These are phyloP conservation scores for Citrullus amarus DNA, from an alignment of 306 rosid species.

Conservation along the genomic window DNA sequence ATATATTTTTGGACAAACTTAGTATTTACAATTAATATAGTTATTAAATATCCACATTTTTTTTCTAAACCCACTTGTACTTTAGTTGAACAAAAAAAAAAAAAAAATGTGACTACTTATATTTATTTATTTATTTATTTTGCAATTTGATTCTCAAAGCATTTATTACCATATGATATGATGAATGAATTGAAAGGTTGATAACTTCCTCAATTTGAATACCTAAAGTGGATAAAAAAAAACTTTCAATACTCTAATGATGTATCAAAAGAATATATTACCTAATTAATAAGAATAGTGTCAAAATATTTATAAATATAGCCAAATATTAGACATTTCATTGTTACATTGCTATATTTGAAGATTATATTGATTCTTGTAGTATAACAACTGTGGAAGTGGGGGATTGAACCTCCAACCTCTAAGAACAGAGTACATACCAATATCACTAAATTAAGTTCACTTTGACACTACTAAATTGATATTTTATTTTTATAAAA, in stretches of 20 bases:
- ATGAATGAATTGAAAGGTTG: background rate
- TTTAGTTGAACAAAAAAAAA: background rate
- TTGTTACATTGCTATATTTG: too few species aligned
- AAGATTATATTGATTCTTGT: too few species aligned
- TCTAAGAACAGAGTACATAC: too few species aligned
- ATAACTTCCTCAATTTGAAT: background rate
- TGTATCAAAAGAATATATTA: background rate
- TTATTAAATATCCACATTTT: background rate
- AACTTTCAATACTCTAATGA: background rate
- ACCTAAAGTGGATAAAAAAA: background rate
- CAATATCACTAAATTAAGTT: too few species aligned
- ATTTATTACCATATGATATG: background rate
- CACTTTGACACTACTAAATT: too few species aligned
- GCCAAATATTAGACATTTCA: too few species aligned
- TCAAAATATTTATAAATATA: too few species aligned
- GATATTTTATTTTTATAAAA: too few species aligned
- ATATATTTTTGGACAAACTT: background rate
- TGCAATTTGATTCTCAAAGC: background rate
- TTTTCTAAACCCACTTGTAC: background rate
- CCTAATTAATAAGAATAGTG: background rate
- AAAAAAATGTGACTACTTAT: background rate
- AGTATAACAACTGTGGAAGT: too few species aligned
- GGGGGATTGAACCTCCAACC: too few species aligned
- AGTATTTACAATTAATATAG: too few species aligned
- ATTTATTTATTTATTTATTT: background rate